Evolutionary conservation across 495 filamentous ascomycete species (phyloP).

Genomic region (Podospora pseudoanserina): DNA sequence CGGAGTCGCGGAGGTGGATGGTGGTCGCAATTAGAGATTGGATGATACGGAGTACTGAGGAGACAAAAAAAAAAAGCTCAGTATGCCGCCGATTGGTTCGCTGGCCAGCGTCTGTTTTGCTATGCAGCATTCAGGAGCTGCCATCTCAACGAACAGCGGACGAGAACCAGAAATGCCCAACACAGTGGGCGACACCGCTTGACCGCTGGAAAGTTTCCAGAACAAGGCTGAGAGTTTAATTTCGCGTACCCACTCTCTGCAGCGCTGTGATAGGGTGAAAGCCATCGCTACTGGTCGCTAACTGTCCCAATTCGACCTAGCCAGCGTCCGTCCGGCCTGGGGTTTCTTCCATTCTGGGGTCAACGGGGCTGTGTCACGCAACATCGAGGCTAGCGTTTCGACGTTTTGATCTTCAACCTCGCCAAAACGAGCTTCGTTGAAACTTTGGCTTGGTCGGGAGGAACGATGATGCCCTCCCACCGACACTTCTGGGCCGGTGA

Average conservation of each 20-base stretch:
- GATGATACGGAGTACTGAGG: background rate
- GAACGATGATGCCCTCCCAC: background rate
- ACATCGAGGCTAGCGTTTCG: background rate
- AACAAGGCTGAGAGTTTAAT: constrained; percentile 28
- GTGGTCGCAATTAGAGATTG: background rate
- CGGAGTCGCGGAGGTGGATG: constrained; percentile 6
- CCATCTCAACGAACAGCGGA: constrained; percentile 2
- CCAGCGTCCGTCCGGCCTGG: background rate
- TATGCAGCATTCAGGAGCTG: constrained; percentile 31
- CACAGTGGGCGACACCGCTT: constrained; percentile 3
- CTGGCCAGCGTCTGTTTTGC: constrained; percentile 24
- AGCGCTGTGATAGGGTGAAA: constrained; percentile 19
- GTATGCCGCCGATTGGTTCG: constrained; percentile 22
- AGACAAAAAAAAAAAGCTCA: background rate
- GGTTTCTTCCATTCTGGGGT: background rate
- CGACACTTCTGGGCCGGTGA: background rate
- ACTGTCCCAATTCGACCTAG: background rate
- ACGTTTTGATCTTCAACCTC: background rate
- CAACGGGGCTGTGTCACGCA: background rate
- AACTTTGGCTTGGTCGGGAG: background rate
- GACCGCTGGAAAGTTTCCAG: constrained; percentile 21
- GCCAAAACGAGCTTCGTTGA: constrained; percentile 2
- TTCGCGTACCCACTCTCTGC: constrained; percentile 23
- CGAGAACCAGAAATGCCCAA: background rate
- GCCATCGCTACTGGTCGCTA: constrained; percentile 19